Evolutionary conservation across 345 rosid species (phyloP), one percentile per base, ranked within the genome.

Genomic region (Passiflora organensis): DNA sequence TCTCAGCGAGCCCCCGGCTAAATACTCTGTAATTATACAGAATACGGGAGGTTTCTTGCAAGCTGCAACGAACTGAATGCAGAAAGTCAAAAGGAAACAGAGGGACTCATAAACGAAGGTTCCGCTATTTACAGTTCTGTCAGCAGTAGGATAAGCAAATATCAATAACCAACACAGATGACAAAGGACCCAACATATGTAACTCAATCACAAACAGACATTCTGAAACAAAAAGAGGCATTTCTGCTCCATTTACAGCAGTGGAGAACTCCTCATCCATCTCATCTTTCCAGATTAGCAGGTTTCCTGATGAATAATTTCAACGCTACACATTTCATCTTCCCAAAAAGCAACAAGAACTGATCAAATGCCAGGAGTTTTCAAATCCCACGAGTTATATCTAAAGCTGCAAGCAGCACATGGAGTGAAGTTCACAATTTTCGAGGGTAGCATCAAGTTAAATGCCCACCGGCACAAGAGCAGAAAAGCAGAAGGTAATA

Each of bases 1-100:
- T 76, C 76, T 79, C 60, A 86, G 52, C 6, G 74, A 69, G 1
- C 69, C 74, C 32, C 68, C 68, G 11, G 68, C 64, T 56, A 69
- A 36, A 58, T 69, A 69, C 64, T 63, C 74, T 0, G 74, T 69
- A n/a, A 69, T 69, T 52, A 69, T 63, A 48, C 74, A 69, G 43
- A 57, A 69, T 36, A 69, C 74, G 10, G 74, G 74, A 32, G 69
- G 46, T 32, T 58, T 69, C 38, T 63, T 69, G 41, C 74, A 69
- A 52, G 74, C 74, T 53, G 74, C 74, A 47, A 69, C 74, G 42
- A 69, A 69, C 74, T 69, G 74, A 48, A 69, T 28, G 46, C 44
- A 22, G 19, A 52, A 62, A 68, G 59, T 62, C 46, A 68, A 50
- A 41, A 48, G 39, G 37, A 43, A 21, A 48, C 13, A 56, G 25